These are phyloP conservation scores for Pharus latifolius DNA, from an alignment of 176 grass and related monocot genomes.

Conservation along the genomic window DNA sequence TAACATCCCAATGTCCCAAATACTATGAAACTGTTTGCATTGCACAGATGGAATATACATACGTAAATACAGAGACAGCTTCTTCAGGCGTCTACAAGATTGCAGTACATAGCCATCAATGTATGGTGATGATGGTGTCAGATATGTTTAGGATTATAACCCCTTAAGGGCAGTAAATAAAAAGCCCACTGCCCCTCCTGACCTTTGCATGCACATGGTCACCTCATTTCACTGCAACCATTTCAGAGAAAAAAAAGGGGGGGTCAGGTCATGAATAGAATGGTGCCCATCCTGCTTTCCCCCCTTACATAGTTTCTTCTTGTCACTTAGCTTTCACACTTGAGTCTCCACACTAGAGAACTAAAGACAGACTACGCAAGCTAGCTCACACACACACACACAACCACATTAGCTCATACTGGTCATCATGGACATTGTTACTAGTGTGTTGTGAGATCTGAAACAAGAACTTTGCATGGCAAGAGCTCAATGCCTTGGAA, in stretches of 20 bases:
- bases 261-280: not conserved
- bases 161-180: slow-evolving; percentile 21
- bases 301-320: not conserved
- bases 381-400: not conserved
- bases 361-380: no score
- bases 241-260: no score
- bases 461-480: slow-evolving; percentile 39
- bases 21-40: no score
- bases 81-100: not conserved
- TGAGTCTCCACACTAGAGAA: no score
- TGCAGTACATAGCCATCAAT: no score
- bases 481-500: slow-evolving; percentile 17
- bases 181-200: not conserved
- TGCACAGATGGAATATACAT: no score
- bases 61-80: not conserved
- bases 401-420: not conserved
- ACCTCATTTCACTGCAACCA: slow-evolving; percentile 9
- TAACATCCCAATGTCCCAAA: no score
- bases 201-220: slow-evolving; percentile 21
- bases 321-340: not conserved
- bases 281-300: not conserved
- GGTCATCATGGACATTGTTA: slow-evolving; percentile 13
- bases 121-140: slow-evolving; percentile 39
- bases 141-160: slow-evolving; percentile 1
- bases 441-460: not conserved